A percentile compares a stretch with the other conserved stretches of the same genome.
phyloP scores from a whole-genome alignment of 345 rosid genomes.

The Durio zibethinus region DNA sequence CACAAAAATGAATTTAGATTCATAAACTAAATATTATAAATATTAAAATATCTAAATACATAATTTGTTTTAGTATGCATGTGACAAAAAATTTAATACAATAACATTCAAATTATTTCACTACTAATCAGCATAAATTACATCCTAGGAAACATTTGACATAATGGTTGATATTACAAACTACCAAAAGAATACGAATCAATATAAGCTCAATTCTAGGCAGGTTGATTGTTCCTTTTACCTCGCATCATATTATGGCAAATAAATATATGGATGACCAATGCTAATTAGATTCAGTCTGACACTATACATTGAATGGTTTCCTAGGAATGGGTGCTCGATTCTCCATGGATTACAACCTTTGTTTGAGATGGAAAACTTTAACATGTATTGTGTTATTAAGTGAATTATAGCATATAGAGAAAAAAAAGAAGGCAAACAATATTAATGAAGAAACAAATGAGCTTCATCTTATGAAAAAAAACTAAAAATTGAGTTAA shows the following conservation, averaged over 20 bases:
- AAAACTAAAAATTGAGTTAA: background rate
- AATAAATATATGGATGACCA: background rate
- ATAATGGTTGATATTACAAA: background rate
- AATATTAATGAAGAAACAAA: background rate
- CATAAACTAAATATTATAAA: too few species aligned
- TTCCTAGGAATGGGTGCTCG: slow-evolving; percentile 77
- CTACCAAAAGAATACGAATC: too few species aligned
- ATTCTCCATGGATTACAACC: slow-evolving; percentile 84
- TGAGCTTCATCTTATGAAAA: background rate
- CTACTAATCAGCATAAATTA: too few species aligned
- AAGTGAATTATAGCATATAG: background rate
- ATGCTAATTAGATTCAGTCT: background rate
- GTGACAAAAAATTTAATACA: too few species aligned
- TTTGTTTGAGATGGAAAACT: slow-evolving; percentile 95
- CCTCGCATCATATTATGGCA: background rate
- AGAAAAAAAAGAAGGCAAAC: background rate
- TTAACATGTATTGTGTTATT: slow-evolving; percentile 53
- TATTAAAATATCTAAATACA: too few species aligned
- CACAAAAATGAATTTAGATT: too few species aligned
- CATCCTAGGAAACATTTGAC: background rate
- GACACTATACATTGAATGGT: slow-evolving; percentile 51
- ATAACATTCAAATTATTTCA: too few species aligned
- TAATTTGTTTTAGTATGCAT: too few species aligned
- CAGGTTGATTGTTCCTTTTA: background rate
- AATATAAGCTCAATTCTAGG: background rate